Evolutionary conservation across 169 alveolate genomes (phyloP).

Genomic region (Plasmodium sp.): DNA sequence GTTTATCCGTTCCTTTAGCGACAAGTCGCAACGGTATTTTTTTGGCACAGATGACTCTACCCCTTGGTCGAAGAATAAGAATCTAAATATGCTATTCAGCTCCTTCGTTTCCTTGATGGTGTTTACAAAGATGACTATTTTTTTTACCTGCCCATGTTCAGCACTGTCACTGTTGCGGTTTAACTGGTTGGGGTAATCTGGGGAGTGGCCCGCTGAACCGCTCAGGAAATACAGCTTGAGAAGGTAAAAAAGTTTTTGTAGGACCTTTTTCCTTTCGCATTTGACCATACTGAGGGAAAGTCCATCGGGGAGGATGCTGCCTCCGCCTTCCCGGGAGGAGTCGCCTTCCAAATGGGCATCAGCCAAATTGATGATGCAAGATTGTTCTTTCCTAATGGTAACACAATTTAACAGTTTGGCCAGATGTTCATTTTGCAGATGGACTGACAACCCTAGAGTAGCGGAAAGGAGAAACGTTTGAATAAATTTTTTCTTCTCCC

Average conservation of each 20-base stretch:
- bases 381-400: conserved; percentile 48
- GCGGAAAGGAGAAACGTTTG: conserved; percentile 72
- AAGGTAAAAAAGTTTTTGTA: conserved; percentile 38
- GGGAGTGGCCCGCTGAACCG: neutral
- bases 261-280: conserved; percentile 38
- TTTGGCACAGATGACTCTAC: conserved; percentile 66
- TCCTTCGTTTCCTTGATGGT: conserved; percentile 44
- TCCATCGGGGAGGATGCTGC: conserved; percentile 27
- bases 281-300: conserved; percentile 23
- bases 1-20: conserved; percentile 9
- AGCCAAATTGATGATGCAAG: conserved; percentile 11
- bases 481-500: conserved; percentile 23
- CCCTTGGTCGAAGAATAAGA: conserved; percentile 26
- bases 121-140: conserved; percentile 60
- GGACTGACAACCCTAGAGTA: conserved; percentile 44
- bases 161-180: neutral
- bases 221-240: neutral
- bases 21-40: conserved; percentile 19
- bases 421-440: conserved; percentile 51
- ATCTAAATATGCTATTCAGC: neutral
- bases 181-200: neutral
- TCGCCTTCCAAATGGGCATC: neutral
- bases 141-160: conserved; percentile 7
- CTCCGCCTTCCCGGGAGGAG: neutral
- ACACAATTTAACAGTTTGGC: conserved; percentile 40